A percentile compares a stretch with the other conserved stretches of the same genome.
These are phyloP conservation scores for Ophiostoma quercus DNA, from an alignment of 2,329 filamentous ascomycete species.

Conservation along the genomic window DNA sequence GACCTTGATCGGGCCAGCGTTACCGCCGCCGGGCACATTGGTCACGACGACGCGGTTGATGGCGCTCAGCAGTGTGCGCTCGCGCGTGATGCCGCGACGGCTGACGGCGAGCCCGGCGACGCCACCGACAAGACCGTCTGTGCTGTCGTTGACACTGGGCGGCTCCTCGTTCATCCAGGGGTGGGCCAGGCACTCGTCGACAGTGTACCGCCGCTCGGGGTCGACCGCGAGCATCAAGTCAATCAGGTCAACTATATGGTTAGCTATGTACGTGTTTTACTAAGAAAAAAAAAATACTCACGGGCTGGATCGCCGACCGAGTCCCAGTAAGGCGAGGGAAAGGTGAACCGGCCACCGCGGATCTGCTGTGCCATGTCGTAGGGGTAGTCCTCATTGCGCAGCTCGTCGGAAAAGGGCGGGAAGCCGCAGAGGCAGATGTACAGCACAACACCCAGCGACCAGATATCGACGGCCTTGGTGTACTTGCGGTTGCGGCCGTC, in stretches of 20 bases:
- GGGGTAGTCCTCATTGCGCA: conserved; percentile 74
- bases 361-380: conserved; percentile 87
- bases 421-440: conserved; percentile 98
- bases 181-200: conserved; percentile 86
- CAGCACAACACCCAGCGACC: conserved; percentile 94
- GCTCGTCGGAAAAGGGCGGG: conserved; percentile 92
- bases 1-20: conserved; percentile 62
- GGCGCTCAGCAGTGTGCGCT: conserved; percentile 77
- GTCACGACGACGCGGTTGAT: conserved; percentile 66
- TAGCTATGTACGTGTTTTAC: conserved; percentile 15
- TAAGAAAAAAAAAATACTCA: conserved; percentile 36
- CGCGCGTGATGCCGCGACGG: conserved; percentile 70
- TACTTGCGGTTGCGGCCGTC: conserved; percentile 78
- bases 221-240: conserved; percentile 92
- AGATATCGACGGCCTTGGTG: conserved; percentile 90
- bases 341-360: conserved; percentile 82
- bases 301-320: conserved; percentile 74
- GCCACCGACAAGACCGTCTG: conserved; percentile 84
- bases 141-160: conserved; percentile 71
- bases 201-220: conserved; percentile 72
- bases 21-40: conserved; percentile 50
- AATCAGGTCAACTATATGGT: conserved; percentile 68
- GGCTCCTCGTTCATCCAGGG: conserved; percentile 71
- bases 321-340: conserved; percentile 95
- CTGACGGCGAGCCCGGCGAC: conserved; percentile 77